Evolutionary conservation across 2,329 filamentous ascomycete species (phyloP).

Genomic region (Lachnellula cervina): DNA sequence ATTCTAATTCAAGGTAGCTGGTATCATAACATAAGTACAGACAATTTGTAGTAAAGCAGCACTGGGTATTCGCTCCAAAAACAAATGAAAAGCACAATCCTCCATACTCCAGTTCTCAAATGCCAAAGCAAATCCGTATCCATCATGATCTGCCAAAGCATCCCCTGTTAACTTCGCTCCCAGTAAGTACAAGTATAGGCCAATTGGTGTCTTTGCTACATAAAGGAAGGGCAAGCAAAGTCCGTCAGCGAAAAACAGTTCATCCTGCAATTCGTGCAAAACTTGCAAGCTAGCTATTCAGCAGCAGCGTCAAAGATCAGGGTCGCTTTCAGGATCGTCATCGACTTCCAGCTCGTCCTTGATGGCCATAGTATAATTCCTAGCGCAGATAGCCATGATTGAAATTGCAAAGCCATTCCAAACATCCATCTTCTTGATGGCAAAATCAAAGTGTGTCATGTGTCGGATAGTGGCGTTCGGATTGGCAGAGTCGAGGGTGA

Average conservation of each 20-base stretch:
- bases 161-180: not conserved
- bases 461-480: constrained; percentile 21
- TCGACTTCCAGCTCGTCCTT: constrained; percentile 26
- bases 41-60: not conserved
- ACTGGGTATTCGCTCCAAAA: not conserved
- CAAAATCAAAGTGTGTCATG: constrained; percentile 29
- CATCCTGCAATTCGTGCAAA: not conserved
- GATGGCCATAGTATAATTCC: constrained; percentile 30
- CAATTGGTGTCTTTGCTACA: too few species aligned
- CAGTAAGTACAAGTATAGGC: too few species aligned
- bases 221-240: not conserved
- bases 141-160: not conserved
- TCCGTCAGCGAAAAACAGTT: not conserved
- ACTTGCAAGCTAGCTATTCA: not conserved
- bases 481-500: constrained; percentile 30
- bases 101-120: not conserved
- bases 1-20: not conserved
- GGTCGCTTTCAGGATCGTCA: constrained; percentile 18
- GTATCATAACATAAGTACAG: not conserved
- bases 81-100: not conserved
- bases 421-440: constrained; percentile 26
- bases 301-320: constrained; percentile 11
- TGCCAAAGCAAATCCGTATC: not conserved
- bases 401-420: constrained; percentile 34
- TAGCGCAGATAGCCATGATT: constrained; percentile 26